phyloP scores from a whole-genome alignment of 768 basidiomycete genomes.

The Psilocybe cyanescens region DNA sequence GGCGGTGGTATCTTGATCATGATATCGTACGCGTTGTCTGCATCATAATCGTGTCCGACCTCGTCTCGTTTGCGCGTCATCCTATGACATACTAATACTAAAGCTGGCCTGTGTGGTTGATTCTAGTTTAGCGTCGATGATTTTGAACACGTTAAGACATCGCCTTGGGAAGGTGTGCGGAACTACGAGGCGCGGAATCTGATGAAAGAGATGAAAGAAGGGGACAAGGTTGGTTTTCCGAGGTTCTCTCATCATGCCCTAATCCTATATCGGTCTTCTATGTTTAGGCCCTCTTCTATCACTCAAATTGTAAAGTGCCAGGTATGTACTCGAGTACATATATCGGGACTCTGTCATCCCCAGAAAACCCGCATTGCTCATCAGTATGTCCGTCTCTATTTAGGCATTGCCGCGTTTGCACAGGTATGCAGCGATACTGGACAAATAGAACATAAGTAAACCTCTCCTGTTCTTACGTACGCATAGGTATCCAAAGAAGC shows the following conservation, averaged over 20 bases:
- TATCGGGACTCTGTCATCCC: neutral
- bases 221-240: slow-evolving; percentile 63
- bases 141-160: slow-evolving; percentile 70
- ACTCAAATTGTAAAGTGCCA: slow-evolving; percentile 85
- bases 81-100: neutral
- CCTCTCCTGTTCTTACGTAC: slow-evolving; percentile 3
- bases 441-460: neutral
- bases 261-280: neutral
- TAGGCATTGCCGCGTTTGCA: slow-evolving; percentile 83
- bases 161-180: slow-evolving; percentile 88
- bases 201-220: slow-evolving; percentile 80
- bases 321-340: slow-evolving; percentile 43
- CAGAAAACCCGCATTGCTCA: neutral
- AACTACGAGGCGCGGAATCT: slow-evolving; percentile 83
- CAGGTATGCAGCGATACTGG: slow-evolving; percentile 48
- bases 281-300: slow-evolving; percentile 78
- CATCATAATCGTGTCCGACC: neutral
- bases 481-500: slow-evolving; percentile 77
- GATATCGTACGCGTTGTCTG: too few relatives aligned
- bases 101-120: neutral
- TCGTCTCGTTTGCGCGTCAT: neutral
- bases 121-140: slow-evolving; percentile 84
- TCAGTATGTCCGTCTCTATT: slow-evolving; percentile 6
- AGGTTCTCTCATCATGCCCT: neutral
- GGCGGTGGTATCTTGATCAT: too few relatives aligned